Percentiles rank a stretch among this genome's conserved stretches.
Evolutionary conservation across 2,329 filamentous ascomycete genomes (phyloP).

Genomic region (Fusarium falciforme): DNA sequence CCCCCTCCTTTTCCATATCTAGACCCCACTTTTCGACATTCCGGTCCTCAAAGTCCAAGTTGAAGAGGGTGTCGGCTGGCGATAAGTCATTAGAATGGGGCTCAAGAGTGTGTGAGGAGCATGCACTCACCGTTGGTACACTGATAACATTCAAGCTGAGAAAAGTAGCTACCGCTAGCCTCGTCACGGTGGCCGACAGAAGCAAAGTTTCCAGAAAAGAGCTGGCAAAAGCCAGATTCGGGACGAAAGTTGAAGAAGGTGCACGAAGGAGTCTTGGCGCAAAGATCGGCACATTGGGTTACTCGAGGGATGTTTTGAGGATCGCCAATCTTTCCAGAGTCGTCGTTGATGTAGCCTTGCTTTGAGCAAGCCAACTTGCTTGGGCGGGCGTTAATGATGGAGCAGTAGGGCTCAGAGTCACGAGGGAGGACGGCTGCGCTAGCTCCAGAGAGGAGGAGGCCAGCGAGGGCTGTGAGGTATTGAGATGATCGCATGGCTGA

Average conservation of each 20-base stretch:
- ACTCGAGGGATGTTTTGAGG: not conserved
- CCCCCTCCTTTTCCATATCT: not conserved
- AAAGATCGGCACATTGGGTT: not conserved
- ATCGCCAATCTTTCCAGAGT: not conserved
- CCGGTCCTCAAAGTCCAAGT: not conserved
- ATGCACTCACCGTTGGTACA: not conserved
- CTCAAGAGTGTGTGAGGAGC: too few relatives aligned
- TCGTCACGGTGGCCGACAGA: not conserved
- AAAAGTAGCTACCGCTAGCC: not conserved
- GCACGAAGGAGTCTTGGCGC: not conserved
- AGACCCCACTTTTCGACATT: not conserved
- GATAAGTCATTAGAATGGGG: not conserved
- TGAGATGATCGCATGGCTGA: not conserved
- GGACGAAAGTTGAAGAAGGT: not conserved
- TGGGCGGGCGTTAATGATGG: not conserved
- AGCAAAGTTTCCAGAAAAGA: not conserved
- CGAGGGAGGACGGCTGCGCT: not conserved
- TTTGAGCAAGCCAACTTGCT: not conserved
- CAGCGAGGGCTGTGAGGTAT: not conserved
- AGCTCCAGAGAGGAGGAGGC: not conserved
- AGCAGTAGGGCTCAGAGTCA: not conserved
- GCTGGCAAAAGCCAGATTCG: not conserved
- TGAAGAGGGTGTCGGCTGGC: not conserved
- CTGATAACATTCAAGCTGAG: not conserved
- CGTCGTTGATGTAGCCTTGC: not conserved